Percentiles rank a stretch among this genome's conserved stretches.
Conservation (phyloP, 2,329 filamentous ascomycete genomes). For the Venturia oleaginea region DNA sequence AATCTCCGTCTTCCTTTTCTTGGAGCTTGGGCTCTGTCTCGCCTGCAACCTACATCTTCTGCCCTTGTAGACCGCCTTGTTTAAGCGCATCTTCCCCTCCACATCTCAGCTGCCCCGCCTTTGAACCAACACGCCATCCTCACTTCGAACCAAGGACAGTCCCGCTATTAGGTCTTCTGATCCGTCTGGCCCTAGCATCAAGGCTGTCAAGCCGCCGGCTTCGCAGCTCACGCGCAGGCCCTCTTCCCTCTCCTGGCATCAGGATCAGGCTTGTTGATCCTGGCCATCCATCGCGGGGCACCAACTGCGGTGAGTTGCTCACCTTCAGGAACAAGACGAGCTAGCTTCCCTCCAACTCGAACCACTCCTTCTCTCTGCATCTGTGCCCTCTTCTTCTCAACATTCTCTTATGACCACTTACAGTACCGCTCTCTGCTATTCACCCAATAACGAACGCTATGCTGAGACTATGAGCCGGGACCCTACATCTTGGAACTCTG, state of each 20-base stretch:
- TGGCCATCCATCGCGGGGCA: constrained; percentile 2
- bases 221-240: not conserved
- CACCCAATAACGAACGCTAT: constrained; percentile 6
- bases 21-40: not conserved
- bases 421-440: constrained; percentile 2
- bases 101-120: not conserved
- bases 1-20: not conserved
- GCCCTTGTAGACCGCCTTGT: not conserved
- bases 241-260: not conserved
- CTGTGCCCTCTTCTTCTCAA: constrained; percentile 4
- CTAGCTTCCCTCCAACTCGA: not conserved
- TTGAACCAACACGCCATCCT: not conserved
- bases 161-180: not conserved
- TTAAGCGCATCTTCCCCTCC: not conserved
- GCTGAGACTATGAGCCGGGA: constrained; percentile 3
- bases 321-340: not conserved
- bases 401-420: constrained; percentile 8
- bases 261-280: not conserved
- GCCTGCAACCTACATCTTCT: not conserved
- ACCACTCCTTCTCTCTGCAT: constrained; percentile 5
- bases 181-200: not conserved
- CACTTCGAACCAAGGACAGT: not conserved
- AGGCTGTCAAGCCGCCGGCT: not conserved
- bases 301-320: not conserved
- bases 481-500: constrained; percentile 5